These are phyloP conservation scores for Vinca minor DNA, from an alignment of 257 asterid species.

Conservation along the genomic window DNA sequence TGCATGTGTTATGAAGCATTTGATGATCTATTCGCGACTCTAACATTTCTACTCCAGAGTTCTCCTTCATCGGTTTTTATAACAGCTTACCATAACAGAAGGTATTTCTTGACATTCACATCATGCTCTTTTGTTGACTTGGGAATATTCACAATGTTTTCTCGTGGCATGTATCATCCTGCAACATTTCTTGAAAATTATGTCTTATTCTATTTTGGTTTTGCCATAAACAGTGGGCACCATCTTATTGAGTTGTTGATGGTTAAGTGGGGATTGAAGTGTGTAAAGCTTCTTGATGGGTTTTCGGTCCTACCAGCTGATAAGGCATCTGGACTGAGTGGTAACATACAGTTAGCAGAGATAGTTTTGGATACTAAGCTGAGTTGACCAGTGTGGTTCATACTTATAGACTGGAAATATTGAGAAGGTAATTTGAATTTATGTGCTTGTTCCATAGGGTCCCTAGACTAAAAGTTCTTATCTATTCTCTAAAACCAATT, in stretches of 20 bases:
- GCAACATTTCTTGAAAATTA: neutral
- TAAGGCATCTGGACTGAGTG: conserved; percentile 68
- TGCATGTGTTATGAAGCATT: conserved; percentile 48
- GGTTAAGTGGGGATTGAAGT: conserved; percentile 85
- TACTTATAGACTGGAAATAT: neutral
- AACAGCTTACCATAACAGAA: conserved; percentile 84
- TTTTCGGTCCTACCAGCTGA: conserved; percentile 64
- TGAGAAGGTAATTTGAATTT: neutral
- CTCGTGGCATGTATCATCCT: neutral
- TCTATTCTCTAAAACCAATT: neutral
- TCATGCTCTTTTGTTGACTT: conserved; percentile 12
- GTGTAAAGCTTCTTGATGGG: conserved; percentile 74
- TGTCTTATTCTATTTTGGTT: conserved; percentile 9
- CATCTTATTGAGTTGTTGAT: conserved; percentile 81
- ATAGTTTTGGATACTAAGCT: conserved; percentile 39
- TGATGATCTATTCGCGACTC: conserved; percentile 80
- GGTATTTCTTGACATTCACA: conserved; percentile 36
- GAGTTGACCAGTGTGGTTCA: conserved; percentile 1
- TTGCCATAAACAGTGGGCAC: conserved; percentile 57
- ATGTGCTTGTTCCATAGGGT: neutral
- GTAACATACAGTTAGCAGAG: conserved; percentile 84
- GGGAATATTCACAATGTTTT: neutral
- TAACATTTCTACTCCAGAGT: conserved; percentile 61
- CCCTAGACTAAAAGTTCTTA: neutral
- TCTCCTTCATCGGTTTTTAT: conserved; percentile 66